phyloP scores from a whole-genome alignment of 768 basidiomycete species.

The Podaxis sp. region DNA sequence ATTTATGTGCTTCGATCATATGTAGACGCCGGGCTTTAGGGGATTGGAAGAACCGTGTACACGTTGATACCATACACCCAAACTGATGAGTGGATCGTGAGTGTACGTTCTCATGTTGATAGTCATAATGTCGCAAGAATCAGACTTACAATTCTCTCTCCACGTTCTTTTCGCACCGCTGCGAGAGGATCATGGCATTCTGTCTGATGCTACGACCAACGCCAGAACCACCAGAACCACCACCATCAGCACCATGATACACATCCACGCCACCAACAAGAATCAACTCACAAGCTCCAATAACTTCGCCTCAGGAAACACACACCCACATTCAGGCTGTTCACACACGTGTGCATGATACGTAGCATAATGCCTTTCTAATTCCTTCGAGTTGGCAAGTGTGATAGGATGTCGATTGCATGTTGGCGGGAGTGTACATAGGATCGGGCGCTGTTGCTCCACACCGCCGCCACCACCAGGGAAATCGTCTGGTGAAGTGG shows the following conservation, averaged over 20 bases:
- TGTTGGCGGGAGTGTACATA: conserved; percentile 82
- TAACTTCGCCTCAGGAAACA: conserved; percentile 82
- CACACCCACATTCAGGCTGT: conserved; percentile 64
- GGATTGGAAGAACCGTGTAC: conserved; percentile 59
- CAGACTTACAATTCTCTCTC: conserved; percentile 78
- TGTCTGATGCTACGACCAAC: conserved; percentile 61
- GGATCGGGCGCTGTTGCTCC: background rate
- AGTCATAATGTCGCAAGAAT: background rate
- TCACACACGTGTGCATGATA: conserved; percentile 86
- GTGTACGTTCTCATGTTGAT: conserved; percentile 13
- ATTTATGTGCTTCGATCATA: conserved; percentile 78
- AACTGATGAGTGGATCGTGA: conserved; percentile 46
- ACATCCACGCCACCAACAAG: conserved; percentile 5
- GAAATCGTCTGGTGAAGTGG: conserved; percentile 9
- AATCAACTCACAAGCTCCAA: conserved; percentile 69
- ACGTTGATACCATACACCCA: conserved; percentile 68
- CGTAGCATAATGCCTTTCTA: conserved; percentile 81
- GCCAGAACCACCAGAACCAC: background rate
- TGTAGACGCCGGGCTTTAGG: conserved; percentile 81
- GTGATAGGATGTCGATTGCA: conserved; percentile 68
- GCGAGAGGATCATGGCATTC: conserved; percentile 89
- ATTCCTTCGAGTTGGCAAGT: conserved; percentile 64
- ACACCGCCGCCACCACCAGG: background rate
- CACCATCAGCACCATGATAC: background rate
- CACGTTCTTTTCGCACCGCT: conserved; percentile 71